Percentiles rank a stretch among this genome's conserved stretches.
Conservation (phyloP, 192 early-diverging fungal genomes). For the Umbelopsis vinacea region DNA sequence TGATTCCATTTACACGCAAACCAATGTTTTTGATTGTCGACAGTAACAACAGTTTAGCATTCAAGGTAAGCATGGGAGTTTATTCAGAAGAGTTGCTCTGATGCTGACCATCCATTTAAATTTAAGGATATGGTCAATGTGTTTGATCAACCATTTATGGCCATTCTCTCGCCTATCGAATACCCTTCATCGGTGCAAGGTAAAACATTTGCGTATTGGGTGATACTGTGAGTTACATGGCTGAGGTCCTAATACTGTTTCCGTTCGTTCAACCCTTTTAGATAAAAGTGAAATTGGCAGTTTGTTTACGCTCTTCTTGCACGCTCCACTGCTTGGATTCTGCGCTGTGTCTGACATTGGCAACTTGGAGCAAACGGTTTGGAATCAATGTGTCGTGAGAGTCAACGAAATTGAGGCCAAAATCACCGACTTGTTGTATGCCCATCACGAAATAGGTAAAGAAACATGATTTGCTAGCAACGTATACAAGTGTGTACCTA, state of each 20-base stretch:
- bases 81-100: neutral
- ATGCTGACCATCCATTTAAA: too few relatives aligned
- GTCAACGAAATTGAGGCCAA: conserved; percentile 55
- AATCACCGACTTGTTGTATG: conserved; percentile 58
- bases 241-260: neutral
- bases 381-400: conserved; percentile 68
- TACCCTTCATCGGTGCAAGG: conserved; percentile 85
- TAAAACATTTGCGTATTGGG: conserved; percentile 33
- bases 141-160: conserved; percentile 87
- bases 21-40: conserved; percentile 95
- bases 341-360: conserved; percentile 77
- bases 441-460: conserved; percentile 31
- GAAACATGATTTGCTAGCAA: neutral
- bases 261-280: conserved; percentile 17
- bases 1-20: conserved; percentile 94
- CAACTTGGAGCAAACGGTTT: conserved; percentile 62
- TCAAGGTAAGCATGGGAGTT: conserved; percentile 61
- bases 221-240: neutral
- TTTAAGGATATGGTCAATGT: conserved; percentile 81
- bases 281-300: conserved; percentile 76
- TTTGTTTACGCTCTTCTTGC: conserved; percentile 94
- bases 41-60: conserved; percentile 85
- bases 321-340: conserved; percentile 89
- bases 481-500: neutral
- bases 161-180: conserved; percentile 86